Evolutionary conservation across 768 basidiomycete genomes (phyloP), one percentile per base, ranked within the genome.

Genomic region (Suillus weaverae): DNA sequence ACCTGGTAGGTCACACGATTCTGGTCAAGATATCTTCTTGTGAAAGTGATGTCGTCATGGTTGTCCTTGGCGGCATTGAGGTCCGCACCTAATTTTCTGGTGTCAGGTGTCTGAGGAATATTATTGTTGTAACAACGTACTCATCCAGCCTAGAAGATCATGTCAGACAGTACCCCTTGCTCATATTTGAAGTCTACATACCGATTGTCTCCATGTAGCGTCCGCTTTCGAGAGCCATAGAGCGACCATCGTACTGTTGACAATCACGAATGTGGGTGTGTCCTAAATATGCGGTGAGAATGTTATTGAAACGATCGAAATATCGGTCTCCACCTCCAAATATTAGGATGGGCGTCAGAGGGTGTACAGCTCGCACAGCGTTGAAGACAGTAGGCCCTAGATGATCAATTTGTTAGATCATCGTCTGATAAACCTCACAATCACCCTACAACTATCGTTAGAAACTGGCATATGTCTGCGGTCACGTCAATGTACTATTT

Each of bases 201-300:
- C 92, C 94, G 62, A 96, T 80, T 13, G 95, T 97, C 78, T 97
- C 95, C 89, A 97, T 91, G 72, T 96, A 97, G 26, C 93, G 81
- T 20, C 95, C 91, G 67, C 92, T 90, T 71, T 94, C 91, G 66
- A 95, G 72, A 1, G 88, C 81, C 81, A 95, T 92, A 0, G 89
- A 88, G 18, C 89, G 83, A 5, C 83, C 84, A 74, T 95, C 93
- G 51, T 62, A 83, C 83, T 75, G 76, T 82, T 85, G 68, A 76
- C 93, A 95, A 71, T 94, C 91, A 50, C 93, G 87, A 64, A 93
- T 89, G 73, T 94, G 91, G 0, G 84, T 81, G 67, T 94, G 92
- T 3, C 89, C 89, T 80, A 66, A 35, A 64, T 11, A 54, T 14
- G 41, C n/a, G 22, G 20, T 10, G n/a, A 20, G 56, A 54, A 51